Evolutionary conservation across 768 basidiomycete species (phyloP), one percentile per base, ranked within the genome.

Genomic region (Termitomyces sp.): DNA sequence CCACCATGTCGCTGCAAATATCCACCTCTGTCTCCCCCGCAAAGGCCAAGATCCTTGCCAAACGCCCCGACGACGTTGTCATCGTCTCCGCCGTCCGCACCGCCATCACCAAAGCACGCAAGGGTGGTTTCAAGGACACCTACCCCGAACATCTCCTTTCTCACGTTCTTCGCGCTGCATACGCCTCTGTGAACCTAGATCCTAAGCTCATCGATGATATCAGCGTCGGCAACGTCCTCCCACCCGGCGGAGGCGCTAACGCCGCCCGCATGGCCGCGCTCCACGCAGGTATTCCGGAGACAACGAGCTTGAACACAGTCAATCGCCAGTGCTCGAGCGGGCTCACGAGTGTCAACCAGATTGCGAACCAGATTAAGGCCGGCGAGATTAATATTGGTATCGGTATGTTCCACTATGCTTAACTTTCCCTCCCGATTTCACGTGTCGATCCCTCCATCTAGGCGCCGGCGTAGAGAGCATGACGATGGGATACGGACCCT

Each of bases 261-360:
- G 83, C 81, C 3, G 92, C 93, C 14, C 86, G 94, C 60, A 94
- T 94, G 85, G 92, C 93, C 4, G 85, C 89, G 22, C 77, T 97
- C 36, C 81, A 88, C 64, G 86, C 93, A 53, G 93, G 94, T 6
- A 92, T 96, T 58, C 92, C 93, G 30, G 75, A 85, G 61, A 84
- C 86, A 9, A 75, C 86, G 4, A 72, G 90, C 14, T 66, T 97
- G 65, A 85, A 87, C 73, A 94, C 92, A 18, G 81, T 94, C 62
- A 95, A 97, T 74, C 80, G 94, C 32, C 92, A 95, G 72, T 96
- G 94, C 73, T 92, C 92, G 1, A 89, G 86, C 38, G 93, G 94
- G 42, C 77, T 97, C 45, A 86, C 88, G 28, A 88, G 90, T 10
- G 81, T 95, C 65, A 84, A 83, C 70, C 84, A 86, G 68, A 88